These are phyloP conservation scores for Leccinum solheimii DNA, from an alignment of 1,284 basidiomycete genomes.

Conservation along the genomic window DNA sequence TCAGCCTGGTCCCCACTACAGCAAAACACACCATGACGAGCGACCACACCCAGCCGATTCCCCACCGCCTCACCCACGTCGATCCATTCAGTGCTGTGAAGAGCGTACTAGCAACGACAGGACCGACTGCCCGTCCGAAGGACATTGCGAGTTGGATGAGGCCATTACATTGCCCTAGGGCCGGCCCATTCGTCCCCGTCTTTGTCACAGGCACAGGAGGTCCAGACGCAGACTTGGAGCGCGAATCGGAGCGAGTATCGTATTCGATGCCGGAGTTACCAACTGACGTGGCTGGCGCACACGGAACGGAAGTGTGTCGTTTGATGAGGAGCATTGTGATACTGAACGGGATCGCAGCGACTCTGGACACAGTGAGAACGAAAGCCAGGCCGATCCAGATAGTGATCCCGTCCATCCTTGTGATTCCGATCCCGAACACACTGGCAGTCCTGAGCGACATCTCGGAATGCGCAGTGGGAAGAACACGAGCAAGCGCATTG, in stretches of 20 bases:
- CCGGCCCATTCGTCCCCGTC: background rate
- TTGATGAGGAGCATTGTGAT: slow-evolving; percentile 17
- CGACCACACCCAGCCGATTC: slow-evolving; percentile 12
- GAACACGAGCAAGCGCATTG: slow-evolving; percentile 7
- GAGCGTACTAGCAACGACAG: slow-evolving; percentile 13
- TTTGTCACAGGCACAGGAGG: background rate
- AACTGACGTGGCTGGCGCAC: background rate
- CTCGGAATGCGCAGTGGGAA: background rate
- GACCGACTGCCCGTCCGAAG: slow-evolving; percentile 13
- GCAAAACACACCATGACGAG: slow-evolving; percentile 11
- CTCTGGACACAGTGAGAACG: slow-evolving; percentile 10
- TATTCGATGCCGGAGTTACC: background rate
- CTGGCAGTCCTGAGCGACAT: background rate
- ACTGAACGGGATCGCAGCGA: slow-evolving; percentile 15
- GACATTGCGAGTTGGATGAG: slow-evolving; percentile 19
- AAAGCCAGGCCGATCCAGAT: slow-evolving; percentile 15
- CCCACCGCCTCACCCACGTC: slow-evolving; percentile 9
- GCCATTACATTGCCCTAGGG: slow-evolving; percentile 15
- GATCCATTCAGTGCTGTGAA: slow-evolving; percentile 14
- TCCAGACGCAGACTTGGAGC: background rate
- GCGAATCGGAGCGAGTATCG: background rate
- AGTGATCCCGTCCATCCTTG: background rate
- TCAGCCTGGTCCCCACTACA: slow-evolving; percentile 4
- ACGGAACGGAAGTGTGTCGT: background rate
- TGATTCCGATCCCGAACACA: background rate